Base-by-base conservation (phyloP, 78 protist species). In the Polysphondylium violaceum region DNA sequence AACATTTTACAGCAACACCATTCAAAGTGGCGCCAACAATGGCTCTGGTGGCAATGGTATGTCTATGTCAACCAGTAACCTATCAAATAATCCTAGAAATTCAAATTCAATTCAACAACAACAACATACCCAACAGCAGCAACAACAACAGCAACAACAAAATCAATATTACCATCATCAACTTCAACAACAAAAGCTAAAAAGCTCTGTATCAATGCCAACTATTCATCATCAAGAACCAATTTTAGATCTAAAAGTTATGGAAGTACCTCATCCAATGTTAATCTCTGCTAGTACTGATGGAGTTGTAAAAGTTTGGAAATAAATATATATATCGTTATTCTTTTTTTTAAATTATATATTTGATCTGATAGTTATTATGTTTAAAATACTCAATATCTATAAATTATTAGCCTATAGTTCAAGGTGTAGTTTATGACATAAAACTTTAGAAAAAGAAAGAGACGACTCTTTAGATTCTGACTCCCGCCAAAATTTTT, bases 201-300 rank as follows among this genome's bases (percentile, higher is more conserved):
- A 72, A 67, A 27, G 53, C 3, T 67, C 83, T 25, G 50, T 71
- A 7, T 29, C 76, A 43, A 91, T 51, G 11, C 94, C 94, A 56
- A 69, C 88, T 14, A 67, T 77, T 38, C 87, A 91, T 78, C 94
- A 91, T 64, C 83, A 69, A 78, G 94, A 91, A 68, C 85, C 89
- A 21, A 91, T 91, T 51, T 25, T 79, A 16, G 94, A 91, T 56
- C 69, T 91, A 2, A 78, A 91, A 50, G 69, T 81, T 11, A 69
- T 91, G 79, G 94, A 91, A 63, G 77, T 91, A 36, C 94, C 94
- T 14, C 77, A 91, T 58, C 87, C 86, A 69, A 91, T 91, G 94
- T 65, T 91, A 35, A 83, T 91, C 6, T 91, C 94, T 38, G 89
- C 94, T 3, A 43, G 74, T 56, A 73, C 91, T 16, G 94, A 91